Evolutionary conservation across 441 rosid species (phyloP), one percentile per base, ranked within the genome.

Genomic region (Arabidopsis hybrid): DNA sequence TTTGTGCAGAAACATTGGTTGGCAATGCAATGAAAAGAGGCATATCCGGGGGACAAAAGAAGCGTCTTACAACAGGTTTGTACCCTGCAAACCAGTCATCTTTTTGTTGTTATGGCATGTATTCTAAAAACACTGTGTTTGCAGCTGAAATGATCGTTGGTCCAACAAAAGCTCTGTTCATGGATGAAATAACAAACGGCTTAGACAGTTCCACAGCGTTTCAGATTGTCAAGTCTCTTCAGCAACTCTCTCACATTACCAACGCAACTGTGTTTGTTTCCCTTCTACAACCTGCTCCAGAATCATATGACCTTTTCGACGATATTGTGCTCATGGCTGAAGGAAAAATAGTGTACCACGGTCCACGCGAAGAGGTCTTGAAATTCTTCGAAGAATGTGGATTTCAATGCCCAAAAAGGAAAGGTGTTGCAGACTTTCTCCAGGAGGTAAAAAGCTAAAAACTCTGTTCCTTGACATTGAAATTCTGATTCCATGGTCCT

Each of bases 131-230:
- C 38, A 3, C 62, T 82, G 87, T 74, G n/a, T 13, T 65, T 58
- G 60, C 55, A 67, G 73, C 61, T 9, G 92, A 89, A 71, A 86
- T 89, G 86, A 76, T 87, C 45, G 84, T 87, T 32, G 95, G 92
- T 61, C 92, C 95, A 4, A 82, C 82, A 63, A 85, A 78, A 80
- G 88, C 89, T 43, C 17, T 85, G 34, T 85, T 87, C 56, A 80
- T 87, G 92, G 95, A 89, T 71, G 92, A 87, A 63, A 87, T 89
- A 79, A 82, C 91, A 14, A 86, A 86, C 34, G 95, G 91, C 12
- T 78, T 87, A 61, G 91, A 89, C 82, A 87, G 89, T 79, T 87
- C 92, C 10, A 87, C 92, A 0, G 86, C 95, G 46, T 87, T 75
- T 76, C 91, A 86, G 75, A 86, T 89, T 49, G 80, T 87, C 53